phyloP scores from a whole-genome alignment of 345 rosid species.

The rapeseed (Brassica napus) region Da-Ae NC_063436.1:5690501-5691000 shows the following conservation, averaged over 20 bases:
- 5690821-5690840: conserved; percentile 41
- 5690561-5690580: conserved; percentile 50
- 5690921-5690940: conserved; percentile 60
- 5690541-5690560: conserved; percentile 64
- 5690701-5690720: conserved; percentile 61
- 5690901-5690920: conserved; percentile 45
- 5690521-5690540: conserved; percentile 62
- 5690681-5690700: conserved; percentile 77
- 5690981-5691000: conserved; percentile 54
- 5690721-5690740: conserved; percentile 47
- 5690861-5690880: conserved; percentile 71
- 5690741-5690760: conserved; percentile 15
- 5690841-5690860: conserved; percentile 52
- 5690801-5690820: conserved; percentile 44
- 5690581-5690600: conserved; percentile 53
- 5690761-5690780: conserved; percentile 49
- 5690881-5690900: conserved; percentile 42
- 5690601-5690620: conserved; percentile 72
- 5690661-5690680: conserved; percentile 58
- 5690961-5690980: conserved; percentile 60
- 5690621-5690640: conserved; percentile 85
- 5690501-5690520: conserved; percentile 86
- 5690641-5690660: conserved; percentile 67
- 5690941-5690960: conserved; percentile 64
- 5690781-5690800: conserved; percentile 36